A percentile compares a stretch with the other conserved stretches of the same genome.
These are phyloP conservation scores for Zymoseptoria brevis DNA, from an alignment of 2,329 filamentous ascomycete genomes.

Conservation along the genomic window DNA sequence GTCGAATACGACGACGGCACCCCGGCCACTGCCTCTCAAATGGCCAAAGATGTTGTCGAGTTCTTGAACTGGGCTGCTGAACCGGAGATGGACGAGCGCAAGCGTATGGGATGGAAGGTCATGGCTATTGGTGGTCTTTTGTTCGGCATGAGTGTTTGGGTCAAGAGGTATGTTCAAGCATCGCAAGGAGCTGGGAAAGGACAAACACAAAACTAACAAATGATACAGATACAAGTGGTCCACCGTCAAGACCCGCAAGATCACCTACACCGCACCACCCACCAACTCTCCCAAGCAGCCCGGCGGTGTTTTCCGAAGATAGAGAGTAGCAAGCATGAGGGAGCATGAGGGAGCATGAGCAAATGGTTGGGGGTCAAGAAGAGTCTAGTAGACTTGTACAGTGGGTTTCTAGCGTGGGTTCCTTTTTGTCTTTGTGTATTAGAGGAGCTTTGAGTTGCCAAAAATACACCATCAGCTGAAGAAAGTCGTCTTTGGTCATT, in stretches of 20 bases:
- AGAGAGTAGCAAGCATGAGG: constrained; percentile 3
- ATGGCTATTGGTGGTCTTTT: constrained; percentile 70
- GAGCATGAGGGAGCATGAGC: constrained; percentile 1
- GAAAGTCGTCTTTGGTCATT: background rate
- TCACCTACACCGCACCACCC: constrained; percentile 35
- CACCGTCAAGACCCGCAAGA: constrained; percentile 89
- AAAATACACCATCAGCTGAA: constrained; percentile 2
- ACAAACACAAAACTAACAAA: constrained; percentile 22
- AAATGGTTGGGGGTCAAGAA: background rate
- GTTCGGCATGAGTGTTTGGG: constrained; percentile 85
- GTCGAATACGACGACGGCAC: constrained; percentile 98
- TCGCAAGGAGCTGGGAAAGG: background rate
- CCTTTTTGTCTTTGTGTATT: constrained; percentile 10
- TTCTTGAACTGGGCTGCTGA: constrained; percentile 99
- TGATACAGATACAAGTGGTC: constrained; percentile 80
- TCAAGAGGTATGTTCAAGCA: constrained; percentile 61
- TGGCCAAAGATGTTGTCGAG: constrained; percentile 98
- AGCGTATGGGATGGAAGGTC: constrained; percentile 99
- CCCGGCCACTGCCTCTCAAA: constrained; percentile 89
- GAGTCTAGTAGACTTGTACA: constrained; percentile 15
- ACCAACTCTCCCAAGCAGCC: constrained; percentile 12
- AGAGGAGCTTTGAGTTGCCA: constrained; percentile 12
- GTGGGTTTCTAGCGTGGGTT: constrained; percentile 20
- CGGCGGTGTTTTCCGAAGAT: constrained; percentile 22
- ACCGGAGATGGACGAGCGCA: constrained; percentile 98